These are phyloP conservation scores for Cenchrus americanus DNA, from an alignment of 176 grass and related monocot genomes.

Conservation along the genomic window DNA sequence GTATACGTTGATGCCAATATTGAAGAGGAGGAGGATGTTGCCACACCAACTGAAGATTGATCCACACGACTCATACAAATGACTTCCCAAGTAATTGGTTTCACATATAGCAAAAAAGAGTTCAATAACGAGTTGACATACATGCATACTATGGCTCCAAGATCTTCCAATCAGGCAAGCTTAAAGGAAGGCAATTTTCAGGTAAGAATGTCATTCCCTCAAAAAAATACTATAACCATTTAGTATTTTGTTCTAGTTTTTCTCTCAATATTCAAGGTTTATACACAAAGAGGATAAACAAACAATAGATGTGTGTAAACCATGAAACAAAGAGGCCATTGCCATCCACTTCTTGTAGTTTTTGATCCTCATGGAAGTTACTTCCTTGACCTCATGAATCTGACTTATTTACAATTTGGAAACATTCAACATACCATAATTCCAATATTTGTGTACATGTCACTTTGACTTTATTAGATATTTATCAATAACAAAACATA, in stretches of 20 bases:
- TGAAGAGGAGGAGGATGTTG: too few species aligned
- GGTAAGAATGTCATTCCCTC: neutral
- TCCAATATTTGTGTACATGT: too few species aligned
- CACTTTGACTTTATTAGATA: too few species aligned
- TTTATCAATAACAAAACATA: too few species aligned
- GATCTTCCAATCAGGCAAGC: neutral
- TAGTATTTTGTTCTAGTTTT: too few species aligned
- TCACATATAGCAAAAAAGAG: too few species aligned
- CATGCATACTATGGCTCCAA: slow-evolving; percentile 55
- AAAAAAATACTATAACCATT: neutral
- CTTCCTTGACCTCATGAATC: slow-evolving; percentile 12
- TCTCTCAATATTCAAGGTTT: too few species aligned
- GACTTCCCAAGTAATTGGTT: too few species aligned
- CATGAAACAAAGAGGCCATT: slow-evolving; percentile 75
- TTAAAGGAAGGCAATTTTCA: slow-evolving; percentile 74
- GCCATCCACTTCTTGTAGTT: slow-evolving; percentile 74
- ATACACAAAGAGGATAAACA: slow-evolving; percentile 63
- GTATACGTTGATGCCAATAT: too few species aligned
- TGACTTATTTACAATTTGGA: neutral
- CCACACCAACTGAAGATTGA: too few species aligned
- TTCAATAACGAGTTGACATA: too few species aligned
- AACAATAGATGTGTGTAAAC: slow-evolving; percentile 63
- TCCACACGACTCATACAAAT: too few species aligned
- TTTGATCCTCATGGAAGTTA: slow-evolving; percentile 74
- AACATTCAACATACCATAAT: neutral